These are phyloP conservation scores for Metschnikowia henanensis DNA, from an alignment of 805 yeast genomes.

Conservation along the genomic window DNA sequence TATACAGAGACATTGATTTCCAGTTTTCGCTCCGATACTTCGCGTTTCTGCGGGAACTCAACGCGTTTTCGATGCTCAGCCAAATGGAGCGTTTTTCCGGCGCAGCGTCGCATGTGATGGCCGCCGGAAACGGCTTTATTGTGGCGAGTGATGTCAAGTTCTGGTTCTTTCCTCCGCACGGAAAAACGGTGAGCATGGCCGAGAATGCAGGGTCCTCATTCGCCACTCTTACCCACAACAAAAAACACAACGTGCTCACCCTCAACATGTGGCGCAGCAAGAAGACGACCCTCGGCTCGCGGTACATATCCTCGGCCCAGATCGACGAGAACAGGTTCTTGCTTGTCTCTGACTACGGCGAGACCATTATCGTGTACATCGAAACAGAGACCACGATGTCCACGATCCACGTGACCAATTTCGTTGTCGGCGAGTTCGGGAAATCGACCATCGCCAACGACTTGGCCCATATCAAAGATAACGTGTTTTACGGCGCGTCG, in stretches of 20 bases:
- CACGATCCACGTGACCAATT: slow-evolving; percentile 10
- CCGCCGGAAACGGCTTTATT: slow-evolving; percentile 28
- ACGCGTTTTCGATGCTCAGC: slow-evolving; percentile 12
- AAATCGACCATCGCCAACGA: slow-evolving; percentile 30
- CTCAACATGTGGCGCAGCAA: slow-evolving; percentile 4
- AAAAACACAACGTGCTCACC: slow-evolving; percentile 9
- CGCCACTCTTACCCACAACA: slow-evolving; percentile 9
- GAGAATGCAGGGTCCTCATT: slow-evolving; percentile 14
- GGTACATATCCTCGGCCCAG: slow-evolving; percentile 13
- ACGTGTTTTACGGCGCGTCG: slow-evolving; percentile 32
- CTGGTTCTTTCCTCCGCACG: slow-evolving; percentile 27
- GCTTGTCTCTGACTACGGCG: slow-evolving; percentile 30
- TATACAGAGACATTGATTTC: slow-evolving; percentile 36
- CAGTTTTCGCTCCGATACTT: slow-evolving; percentile 33
- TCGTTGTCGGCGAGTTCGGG: slow-evolving; percentile 28
- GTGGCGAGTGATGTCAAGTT: slow-evolving; percentile 26
- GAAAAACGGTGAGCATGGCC: neutral
- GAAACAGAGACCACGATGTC: slow-evolving; percentile 1
- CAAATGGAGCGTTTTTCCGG: slow-evolving; percentile 30
- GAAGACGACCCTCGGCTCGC: slow-evolving; percentile 6
- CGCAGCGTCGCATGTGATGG: slow-evolving; percentile 29
- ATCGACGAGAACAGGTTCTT: slow-evolving; percentile 31
- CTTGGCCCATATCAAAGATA: slow-evolving; percentile 26
- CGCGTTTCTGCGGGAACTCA: slow-evolving; percentile 12
- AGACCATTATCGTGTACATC: slow-evolving; percentile 26